Percentiles rank a stretch among this genome's conserved stretches.
These are phyloP conservation scores for Pseudogymnoascus sp. DNA, from an alignment of 2,329 filamentous ascomycete species.

Conservation along the genomic window DNA sequence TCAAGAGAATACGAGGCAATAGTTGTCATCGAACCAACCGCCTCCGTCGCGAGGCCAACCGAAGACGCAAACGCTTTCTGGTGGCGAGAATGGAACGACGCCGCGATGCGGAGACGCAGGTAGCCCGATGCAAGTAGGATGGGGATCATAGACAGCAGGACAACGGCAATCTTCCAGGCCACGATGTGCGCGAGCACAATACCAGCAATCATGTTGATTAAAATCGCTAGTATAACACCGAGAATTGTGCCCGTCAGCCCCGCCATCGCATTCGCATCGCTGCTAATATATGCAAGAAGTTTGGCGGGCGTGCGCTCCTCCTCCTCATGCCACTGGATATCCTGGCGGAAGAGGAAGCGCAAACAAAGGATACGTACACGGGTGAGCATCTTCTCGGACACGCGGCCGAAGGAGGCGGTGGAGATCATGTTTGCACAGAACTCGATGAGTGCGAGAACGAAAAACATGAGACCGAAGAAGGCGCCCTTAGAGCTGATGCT, in stretches of 20 bases:
- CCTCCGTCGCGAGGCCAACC: constrained; percentile 57
- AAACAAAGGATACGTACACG: constrained; percentile 55
- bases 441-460: constrained; percentile 44
- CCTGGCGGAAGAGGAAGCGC: constrained; percentile 55
- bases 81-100: constrained; percentile 53
- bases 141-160: constrained; percentile 60
- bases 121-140: constrained; percentile 60
- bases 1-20: constrained; percentile 41
- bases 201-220: constrained; percentile 58
- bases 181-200: constrained; percentile 62
- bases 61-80: constrained; percentile 56
- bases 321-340: constrained; percentile 63
- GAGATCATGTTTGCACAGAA: constrained; percentile 54
- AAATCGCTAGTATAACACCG: constrained; percentile 58
- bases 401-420: constrained; percentile 42
- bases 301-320: constrained; percentile 50
- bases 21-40: constrained; percentile 58
- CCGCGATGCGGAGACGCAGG: constrained; percentile 56
- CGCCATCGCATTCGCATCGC: constrained; percentile 57
- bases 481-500: constrained; percentile 23
- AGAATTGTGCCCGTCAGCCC: constrained; percentile 63
- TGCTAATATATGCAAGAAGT: constrained; percentile 59
- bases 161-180: constrained; percentile 68
- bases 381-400: constrained; percentile 57
- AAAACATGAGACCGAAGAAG: constrained; percentile 36